Percentiles rank a stretch among this genome's conserved stretches.
Evolutionary conservation across 108 stramenopile species (phyloP).

Genomic region (Epipyxis sp.): DNA sequence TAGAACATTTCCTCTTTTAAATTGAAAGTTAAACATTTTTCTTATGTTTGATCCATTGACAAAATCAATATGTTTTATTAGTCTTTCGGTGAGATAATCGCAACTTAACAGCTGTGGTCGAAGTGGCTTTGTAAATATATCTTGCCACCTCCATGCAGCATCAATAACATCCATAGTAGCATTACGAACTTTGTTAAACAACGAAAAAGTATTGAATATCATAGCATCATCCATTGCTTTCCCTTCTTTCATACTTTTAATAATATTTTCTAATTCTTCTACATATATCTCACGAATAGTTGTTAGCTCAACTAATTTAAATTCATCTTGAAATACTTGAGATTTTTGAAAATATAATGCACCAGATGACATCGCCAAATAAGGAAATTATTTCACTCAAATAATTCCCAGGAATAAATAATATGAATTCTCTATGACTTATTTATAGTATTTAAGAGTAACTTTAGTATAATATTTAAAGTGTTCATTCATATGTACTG

Average conservation of each 20-base stretch:
- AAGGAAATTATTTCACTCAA: too few relatives aligned
- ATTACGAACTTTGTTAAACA: neutral
- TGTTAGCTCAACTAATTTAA: neutral
- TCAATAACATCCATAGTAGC: neutral
- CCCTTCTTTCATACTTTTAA: neutral
- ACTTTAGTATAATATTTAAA: too few relatives aligned
- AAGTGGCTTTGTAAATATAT: neutral
- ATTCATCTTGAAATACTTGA: neutral
- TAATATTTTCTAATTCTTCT: neutral
- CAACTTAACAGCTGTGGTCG: neutral
- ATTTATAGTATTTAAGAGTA: too few relatives aligned
- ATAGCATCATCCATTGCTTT: neutral
- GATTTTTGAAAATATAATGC: constrained; percentile 10
- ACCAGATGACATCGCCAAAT: too few relatives aligned
- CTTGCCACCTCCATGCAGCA: neutral
- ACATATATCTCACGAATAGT: neutral
- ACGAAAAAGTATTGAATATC: neutral
- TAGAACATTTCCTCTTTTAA: constrained; percentile 1
- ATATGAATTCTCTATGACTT: too few relatives aligned
- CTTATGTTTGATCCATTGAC: neutral
- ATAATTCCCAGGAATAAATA: too few relatives aligned
- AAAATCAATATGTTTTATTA: constrained; percentile 17
- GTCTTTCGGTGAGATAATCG: neutral
- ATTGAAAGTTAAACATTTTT: constrained; percentile 27
- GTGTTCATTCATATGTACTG: too few relatives aligned